Evolutionary conservation across 2,329 filamentous ascomycete species (phyloP).

Genomic region (Aureobasidium uvarum): DNA sequence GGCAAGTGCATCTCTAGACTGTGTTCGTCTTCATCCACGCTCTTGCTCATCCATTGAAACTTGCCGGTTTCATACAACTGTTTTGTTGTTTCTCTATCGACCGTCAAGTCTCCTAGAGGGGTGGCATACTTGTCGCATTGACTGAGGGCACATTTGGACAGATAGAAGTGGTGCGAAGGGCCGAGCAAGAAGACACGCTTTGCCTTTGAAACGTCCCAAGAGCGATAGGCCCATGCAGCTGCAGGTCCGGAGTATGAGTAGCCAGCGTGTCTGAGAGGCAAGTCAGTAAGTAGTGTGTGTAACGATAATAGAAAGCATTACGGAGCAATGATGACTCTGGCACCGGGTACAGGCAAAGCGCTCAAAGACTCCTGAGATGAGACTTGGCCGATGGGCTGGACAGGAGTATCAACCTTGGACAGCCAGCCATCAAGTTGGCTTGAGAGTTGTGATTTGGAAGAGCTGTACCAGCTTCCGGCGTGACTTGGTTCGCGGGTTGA

Average conservation of each 20-base stretch:
- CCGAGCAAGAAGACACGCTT: slow-evolving; percentile 91
- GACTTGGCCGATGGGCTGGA: slow-evolving; percentile 59
- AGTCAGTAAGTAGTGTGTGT: slow-evolving; percentile 33
- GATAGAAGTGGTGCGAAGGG: slow-evolving; percentile 84
- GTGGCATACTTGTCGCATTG: slow-evolving; percentile 69
- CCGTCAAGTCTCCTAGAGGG: slow-evolving; percentile 66
- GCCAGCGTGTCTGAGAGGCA: slow-evolving; percentile 73
- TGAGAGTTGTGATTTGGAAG: slow-evolving; percentile 58
- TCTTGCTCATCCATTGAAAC: slow-evolving; percentile 63
- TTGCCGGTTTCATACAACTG: slow-evolving; percentile 54
- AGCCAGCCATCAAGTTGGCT: slow-evolving; percentile 73
- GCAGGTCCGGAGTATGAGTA: slow-evolving; percentile 89
- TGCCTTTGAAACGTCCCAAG: slow-evolving; percentile 75
- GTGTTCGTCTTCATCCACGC: slow-evolving; percentile 78
- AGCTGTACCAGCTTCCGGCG: slow-evolving; percentile 84
- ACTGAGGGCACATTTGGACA: slow-evolving; percentile 74
- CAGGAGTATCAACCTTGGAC: slow-evolving; percentile 62
- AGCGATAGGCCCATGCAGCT: slow-evolving; percentile 92
- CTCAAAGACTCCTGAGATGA: slow-evolving; percentile 40
- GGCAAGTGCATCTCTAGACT: slow-evolving; percentile 96
- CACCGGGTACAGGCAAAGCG: slow-evolving; percentile 66
- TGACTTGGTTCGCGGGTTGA: slow-evolving; percentile 63
- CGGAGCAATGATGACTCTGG: slow-evolving; percentile 89
- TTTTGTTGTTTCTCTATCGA: slow-evolving; percentile 60
- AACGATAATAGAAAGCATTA: slow-evolving; percentile 54